Percentiles rank a stretch among this genome's conserved stretches.
Evolutionary conservation across 169 alveolate species (phyloP).

Genomic region (Eimeria nieschulzi): DNA sequence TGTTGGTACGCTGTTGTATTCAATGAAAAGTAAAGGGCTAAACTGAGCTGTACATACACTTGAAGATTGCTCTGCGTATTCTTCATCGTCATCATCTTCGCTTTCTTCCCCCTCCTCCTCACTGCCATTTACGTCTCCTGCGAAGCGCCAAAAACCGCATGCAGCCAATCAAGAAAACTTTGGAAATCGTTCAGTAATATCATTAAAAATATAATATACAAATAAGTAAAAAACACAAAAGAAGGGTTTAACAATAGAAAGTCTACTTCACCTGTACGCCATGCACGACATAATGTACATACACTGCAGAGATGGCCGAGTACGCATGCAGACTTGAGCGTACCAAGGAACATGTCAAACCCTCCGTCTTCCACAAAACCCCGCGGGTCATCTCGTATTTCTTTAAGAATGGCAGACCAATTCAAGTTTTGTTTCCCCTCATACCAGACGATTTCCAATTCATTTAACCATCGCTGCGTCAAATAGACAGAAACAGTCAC

Average conservation of each 20-base stretch:
- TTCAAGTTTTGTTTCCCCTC: conserved; percentile 92
- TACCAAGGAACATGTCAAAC: conserved; percentile 72
- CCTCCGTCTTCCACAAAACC: conserved; percentile 75
- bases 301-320: no score
- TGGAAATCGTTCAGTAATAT: no score
- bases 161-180: no score
- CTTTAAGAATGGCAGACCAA: conserved; percentile 90
- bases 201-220: no score
- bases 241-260: no score
- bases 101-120: conserved; percentile 45
- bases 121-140: conserved; percentile 25
- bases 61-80: conserved; percentile 32
- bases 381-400: conserved; percentile 77
- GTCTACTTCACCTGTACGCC: no score
- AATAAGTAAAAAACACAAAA: no score
- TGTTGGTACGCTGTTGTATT: not conserved
- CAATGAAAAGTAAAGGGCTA: not conserved
- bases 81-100: conserved; percentile 70
- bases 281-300: no score
- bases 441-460: conserved; percentile 89
- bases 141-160: not conserved
- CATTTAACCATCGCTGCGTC: conserved; percentile 87
- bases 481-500: not conserved
- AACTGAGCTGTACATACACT: not conserved
- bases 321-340: not conserved